Evolutionary conservation across 164 flowering plant genomes (phyloP).

Genomic region (Vitis labrusca): DNA sequence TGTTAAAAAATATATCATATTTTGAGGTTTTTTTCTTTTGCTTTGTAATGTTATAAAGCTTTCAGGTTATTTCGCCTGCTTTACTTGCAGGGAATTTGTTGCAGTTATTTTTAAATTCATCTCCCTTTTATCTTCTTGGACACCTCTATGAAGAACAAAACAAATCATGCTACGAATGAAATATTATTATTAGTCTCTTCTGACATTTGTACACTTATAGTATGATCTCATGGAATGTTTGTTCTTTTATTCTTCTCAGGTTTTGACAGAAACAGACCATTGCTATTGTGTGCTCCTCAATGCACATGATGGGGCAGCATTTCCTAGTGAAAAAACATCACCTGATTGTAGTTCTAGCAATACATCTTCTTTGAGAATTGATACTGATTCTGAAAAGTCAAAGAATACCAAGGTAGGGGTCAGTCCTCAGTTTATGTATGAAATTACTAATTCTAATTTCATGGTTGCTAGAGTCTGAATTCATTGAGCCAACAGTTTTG

Average conservation of each 20-base stretch:
- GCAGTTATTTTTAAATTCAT: no score
- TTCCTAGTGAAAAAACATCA: slow-evolving; percentile 52
- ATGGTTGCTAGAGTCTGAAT: not conserved
- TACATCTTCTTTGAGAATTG: slow-evolving; percentile 29
- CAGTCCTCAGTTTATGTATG: not conserved
- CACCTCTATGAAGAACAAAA: no score
- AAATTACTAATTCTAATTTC: not conserved
- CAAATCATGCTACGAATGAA: no score
- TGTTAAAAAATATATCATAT: no score
- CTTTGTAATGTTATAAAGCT: no score
- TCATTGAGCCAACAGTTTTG: not conserved
- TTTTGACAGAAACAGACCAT: slow-evolving; percentile 85
- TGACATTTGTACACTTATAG: no score
- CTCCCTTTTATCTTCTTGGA: no score
- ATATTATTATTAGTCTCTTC: no score
- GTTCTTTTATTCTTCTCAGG: slow-evolving; percentile 35
- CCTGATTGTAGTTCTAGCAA: slow-evolving; percentile 36
- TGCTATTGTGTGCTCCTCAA: slow-evolving; percentile 97
- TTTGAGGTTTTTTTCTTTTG: no score
- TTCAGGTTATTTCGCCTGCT: no score
- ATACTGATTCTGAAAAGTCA: slow-evolving; percentile 35
- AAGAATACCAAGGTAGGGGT: slow-evolving; percentile 63
- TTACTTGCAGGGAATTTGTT: no score
- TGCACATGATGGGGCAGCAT: slow-evolving; percentile 94
- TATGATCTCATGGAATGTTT: no score